Conservation (phyloP, 495 filamentous ascomycete species). For the Penicillium odoratum region DNA sequence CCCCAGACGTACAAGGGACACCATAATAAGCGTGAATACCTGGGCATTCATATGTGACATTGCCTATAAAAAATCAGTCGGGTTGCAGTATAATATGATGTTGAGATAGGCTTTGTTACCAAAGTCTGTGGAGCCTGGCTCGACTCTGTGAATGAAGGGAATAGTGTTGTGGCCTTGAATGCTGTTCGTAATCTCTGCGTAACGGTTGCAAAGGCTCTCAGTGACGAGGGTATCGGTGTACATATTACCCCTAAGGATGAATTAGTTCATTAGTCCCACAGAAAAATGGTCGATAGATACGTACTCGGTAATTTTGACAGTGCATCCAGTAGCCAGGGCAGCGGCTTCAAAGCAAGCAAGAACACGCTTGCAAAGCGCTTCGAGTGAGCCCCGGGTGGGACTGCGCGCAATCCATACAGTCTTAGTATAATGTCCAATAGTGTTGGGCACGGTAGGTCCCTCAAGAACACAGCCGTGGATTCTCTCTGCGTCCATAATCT, state of each 20-base stretch:
- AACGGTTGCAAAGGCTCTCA: neutral
- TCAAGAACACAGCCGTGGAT: constrained; percentile 25
- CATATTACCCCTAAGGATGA: neutral
- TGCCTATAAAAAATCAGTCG: neutral
- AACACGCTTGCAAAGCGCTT: neutral
- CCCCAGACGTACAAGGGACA: neutral
- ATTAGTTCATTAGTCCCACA: neutral
- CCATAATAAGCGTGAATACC: neutral
- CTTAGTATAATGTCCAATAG: neutral
- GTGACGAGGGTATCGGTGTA: neutral
- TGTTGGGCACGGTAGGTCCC: constrained; percentile 3
- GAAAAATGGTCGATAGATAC: neutral
- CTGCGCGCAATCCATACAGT: neutral
- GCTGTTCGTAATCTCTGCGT: neutral
- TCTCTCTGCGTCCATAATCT: constrained; percentile 54
- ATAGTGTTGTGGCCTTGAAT: neutral
- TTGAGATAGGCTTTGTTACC: neutral
- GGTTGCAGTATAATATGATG: neutral
- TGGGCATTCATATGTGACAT: neutral
- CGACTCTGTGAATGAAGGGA: neutral
- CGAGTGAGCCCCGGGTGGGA: neutral
- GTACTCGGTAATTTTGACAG: neutral
- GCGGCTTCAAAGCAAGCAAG: neutral
- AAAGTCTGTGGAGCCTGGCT: neutral
- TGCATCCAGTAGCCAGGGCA: neutral